These are phyloP conservation scores for Coemansia sp. DNA, from an alignment of 192 early-diverging fungal genomes.

Conservation along the genomic window DNA sequence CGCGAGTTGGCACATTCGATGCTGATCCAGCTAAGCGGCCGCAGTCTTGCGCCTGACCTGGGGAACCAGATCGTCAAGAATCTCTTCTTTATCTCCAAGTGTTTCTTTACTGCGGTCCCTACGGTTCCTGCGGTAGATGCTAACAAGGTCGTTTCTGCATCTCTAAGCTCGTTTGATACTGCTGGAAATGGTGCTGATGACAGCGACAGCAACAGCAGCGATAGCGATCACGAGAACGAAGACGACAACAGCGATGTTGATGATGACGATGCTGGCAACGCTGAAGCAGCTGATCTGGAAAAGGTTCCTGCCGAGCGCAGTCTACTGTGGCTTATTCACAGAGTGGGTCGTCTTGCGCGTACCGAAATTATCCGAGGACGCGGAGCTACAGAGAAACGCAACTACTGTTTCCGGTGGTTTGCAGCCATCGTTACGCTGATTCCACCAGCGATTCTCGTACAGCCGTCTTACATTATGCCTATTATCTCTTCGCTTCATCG, in stretches of 20 bases:
- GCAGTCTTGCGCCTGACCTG: constrained; percentile 71
- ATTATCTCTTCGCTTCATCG: constrained; percentile 82
- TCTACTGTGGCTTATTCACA: constrained; percentile 53
- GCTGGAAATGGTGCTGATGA: constrained; percentile 26
- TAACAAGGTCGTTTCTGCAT: not conserved
- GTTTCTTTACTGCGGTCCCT: constrained; percentile 55
- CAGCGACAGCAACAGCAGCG: constrained; percentile 30
- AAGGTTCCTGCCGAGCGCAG: constrained; percentile 30
- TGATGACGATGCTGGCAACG: constrained; percentile 29
- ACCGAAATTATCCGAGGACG: constrained; percentile 51
- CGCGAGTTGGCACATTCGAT: constrained; percentile 59
- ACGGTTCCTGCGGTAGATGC: constrained; percentile 17
- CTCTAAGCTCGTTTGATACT: not conserved
- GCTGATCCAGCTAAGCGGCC: constrained; percentile 68
- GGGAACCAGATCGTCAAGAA: constrained; percentile 93
- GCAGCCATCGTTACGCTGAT: constrained; percentile 81
- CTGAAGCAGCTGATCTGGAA: not conserved
- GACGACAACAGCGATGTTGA: constrained; percentile 31
- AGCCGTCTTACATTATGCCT: constrained; percentile 65
- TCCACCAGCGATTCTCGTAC: constrained; percentile 54
- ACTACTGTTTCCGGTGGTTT: constrained; percentile 88
- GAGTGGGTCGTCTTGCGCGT: constrained; percentile 35
- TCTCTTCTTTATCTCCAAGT: constrained; percentile 86
- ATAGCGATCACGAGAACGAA: constrained; percentile 15
- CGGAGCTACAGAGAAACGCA: constrained; percentile 57